Conservation (phyloP, 129 eudicot genomes). For the Silybum marianum region DNA sequence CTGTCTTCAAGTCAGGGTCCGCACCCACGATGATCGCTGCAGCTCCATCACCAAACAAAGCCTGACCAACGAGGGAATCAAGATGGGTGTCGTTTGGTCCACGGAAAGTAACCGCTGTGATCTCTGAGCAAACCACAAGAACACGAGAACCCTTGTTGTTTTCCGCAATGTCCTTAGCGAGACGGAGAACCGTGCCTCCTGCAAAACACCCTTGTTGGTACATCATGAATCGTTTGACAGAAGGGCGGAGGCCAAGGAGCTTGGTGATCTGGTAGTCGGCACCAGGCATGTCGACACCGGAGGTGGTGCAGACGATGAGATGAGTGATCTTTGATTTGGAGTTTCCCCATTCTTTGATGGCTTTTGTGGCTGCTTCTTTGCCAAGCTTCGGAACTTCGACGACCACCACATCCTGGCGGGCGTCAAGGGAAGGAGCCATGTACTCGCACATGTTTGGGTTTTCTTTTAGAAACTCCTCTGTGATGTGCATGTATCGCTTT, state of each 20-base stretch:
- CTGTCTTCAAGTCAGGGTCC: conserved; percentile 32
- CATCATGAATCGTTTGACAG: background rate
- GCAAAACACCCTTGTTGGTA: background rate
- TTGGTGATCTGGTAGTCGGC: background rate
- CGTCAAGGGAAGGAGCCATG: conserved; percentile 71
- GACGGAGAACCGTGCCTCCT: background rate
- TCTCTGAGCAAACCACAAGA: conserved; percentile 24
- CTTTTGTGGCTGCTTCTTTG: background rate
- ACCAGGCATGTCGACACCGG: background rate
- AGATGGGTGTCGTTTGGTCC: no score
- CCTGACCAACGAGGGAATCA: no score
- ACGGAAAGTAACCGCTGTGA: no score
- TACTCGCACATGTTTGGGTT: conserved; percentile 57
- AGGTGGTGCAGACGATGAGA: conserved; percentile 40
- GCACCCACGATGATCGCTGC: conserved; percentile 42
- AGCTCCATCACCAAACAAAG: conserved; percentile 19
- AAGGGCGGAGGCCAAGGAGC: background rate
- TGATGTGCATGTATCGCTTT: conserved; percentile 66
- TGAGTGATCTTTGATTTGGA: conserved; percentile 34
- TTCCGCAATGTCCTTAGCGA: background rate
- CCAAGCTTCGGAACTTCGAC: conserved; percentile 65
- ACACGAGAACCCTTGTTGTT: conserved; percentile 41
- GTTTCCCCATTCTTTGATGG: background rate
- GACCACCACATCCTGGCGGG: conserved; percentile 74
- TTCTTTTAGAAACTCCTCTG: conserved; percentile 60